A percentile compares a stretch with the other conserved stretches of the same genome.
Conservation (phyloP, 805 yeast genomes). For the Starmerella vitae region DNA sequence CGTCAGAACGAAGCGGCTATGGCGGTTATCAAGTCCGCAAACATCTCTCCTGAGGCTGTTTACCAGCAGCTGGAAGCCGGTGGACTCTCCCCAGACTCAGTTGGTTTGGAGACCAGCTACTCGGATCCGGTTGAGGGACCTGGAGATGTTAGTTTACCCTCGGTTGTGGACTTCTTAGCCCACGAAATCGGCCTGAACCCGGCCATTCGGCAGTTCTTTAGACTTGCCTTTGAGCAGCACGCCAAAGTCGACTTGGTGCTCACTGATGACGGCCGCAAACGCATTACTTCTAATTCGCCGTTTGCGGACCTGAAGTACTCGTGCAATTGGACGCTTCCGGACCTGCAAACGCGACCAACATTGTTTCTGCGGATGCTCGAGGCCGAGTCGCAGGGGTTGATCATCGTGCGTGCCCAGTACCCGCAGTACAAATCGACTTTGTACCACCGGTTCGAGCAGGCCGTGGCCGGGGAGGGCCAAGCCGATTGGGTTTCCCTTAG, state of each 20-base stretch:
- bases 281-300: constrained; percentile 66
- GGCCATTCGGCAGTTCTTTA: constrained; percentile 49
- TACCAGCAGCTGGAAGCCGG: constrained; percentile 46
- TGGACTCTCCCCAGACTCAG: constrained; percentile 43
- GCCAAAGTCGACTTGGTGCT: constrained; percentile 60
- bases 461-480: constrained; percentile 3
- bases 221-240: constrained; percentile 45
- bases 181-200: constrained; percentile 36
- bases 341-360: constrained; percentile 64
- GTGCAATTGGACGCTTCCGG: constrained; percentile 61
- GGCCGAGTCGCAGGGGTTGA: constrained; percentile 71
- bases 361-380: constrained; percentile 76
- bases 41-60: constrained; percentile 16
- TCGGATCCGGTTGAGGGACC: no score
- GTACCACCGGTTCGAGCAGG: constrained; percentile 29
- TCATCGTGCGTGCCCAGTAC: constrained; percentile 48
- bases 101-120: constrained; percentile 37
- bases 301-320: constrained; percentile 89
- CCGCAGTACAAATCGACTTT: constrained; percentile 33
- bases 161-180: constrained; percentile 8
- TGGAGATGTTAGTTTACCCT: constrained; percentile 4
- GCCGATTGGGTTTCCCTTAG: constrained; percentile 75
- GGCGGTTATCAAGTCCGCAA: constrained; percentile 20
- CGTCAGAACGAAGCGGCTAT: constrained; percentile 45
- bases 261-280: constrained; percentile 69